Base-by-base conservation (phyloP, 2,329 filamentous ascomycete species). In the Dactylonectria estremocensis region DNA sequence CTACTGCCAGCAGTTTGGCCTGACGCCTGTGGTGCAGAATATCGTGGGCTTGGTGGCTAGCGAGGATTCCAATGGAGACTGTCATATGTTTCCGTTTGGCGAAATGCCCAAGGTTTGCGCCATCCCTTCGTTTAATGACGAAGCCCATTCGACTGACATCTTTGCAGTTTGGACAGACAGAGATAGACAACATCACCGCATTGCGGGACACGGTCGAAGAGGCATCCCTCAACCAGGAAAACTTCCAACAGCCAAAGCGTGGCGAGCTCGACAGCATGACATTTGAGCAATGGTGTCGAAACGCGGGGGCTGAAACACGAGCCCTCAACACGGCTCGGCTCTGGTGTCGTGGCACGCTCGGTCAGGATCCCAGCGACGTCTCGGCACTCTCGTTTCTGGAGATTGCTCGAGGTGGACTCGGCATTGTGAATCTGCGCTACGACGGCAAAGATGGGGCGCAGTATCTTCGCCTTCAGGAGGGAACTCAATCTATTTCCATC, bases 371-470 rank as follows among this genome's bases (percentile, higher is more conserved):
- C 6, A 53, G 49, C 10, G 66, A 67, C 4, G 64, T 70, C 11
- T 70, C 69, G 2, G 69, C 69, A 2, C 45, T 70, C 1, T 46
- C 53, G 4, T 70, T 70, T 52, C 56, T 70, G 0, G 67, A 70
- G 20, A 59, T 69, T 37, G 67, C 66, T 5, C 60, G 64, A 10
- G 64, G 66, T 5, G 69, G 55, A 2, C 40, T 66, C 5, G 69
- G 69, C 2, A 61, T 70, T 13, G 18, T 67, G 5, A 68, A 70
- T 14, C 45, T 70, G 11, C 60, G 69, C 14, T 62, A 50, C 35
- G 69, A 70, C 20, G 66, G 60, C 1, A 64, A 69, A 7, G 22
- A 69, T 20, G 69, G 69, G n/a, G 69, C 59, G 3, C 69, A 70
- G 22, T 35, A 61, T 24, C 40, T 70, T 3, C 69, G 69, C 1